phyloP scores from a whole-genome alignment of 2,329 filamentous ascomycete species.

The Aspergillus pseudotamarii region DNA sequence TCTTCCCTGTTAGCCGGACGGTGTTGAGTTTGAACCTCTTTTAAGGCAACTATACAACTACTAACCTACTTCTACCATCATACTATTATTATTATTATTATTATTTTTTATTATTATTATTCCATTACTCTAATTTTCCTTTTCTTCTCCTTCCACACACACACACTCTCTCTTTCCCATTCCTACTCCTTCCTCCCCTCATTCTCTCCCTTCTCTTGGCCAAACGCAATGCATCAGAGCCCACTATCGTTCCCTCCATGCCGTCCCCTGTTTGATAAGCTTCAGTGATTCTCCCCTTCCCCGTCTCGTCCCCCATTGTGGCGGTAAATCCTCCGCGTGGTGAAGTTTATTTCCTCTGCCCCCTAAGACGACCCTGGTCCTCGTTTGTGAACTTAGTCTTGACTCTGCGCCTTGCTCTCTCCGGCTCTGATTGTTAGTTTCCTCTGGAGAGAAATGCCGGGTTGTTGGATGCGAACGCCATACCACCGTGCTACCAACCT shows the following conservation, averaged over 20 bases:
- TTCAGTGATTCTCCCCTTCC: conserved; percentile 4
- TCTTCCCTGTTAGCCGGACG: neutral
- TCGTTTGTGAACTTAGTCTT: neutral
- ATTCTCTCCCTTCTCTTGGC: conserved; percentile 1
- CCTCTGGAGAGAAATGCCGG: neutral
- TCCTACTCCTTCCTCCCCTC: neutral
- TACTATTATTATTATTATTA: conserved; percentile 3
- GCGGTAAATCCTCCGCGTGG: conserved; percentile 3
- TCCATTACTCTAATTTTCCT: conserved; percentile 8
- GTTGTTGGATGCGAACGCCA: neutral
- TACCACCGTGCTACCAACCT: neutral
- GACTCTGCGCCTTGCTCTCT: neutral
- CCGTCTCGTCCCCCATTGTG: conserved; percentile 1
- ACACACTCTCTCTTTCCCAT: neutral
- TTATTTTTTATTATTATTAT: conserved; percentile 5
- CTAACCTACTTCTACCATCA: too few species aligned
- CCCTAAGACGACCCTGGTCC: neutral
- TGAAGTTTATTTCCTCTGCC: neutral
- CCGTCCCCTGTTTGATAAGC: conserved; percentile 9
- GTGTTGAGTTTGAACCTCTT: neutral
- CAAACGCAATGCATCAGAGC: conserved; percentile 3
- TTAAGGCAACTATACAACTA: neutral
- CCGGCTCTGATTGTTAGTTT: neutral
- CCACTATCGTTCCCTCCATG: neutral
- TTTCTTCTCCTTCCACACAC: neutral